phyloP scores from a whole-genome alignment of 495 filamentous ascomycete species.

The Aspergillus heteromorphus region DNA sequence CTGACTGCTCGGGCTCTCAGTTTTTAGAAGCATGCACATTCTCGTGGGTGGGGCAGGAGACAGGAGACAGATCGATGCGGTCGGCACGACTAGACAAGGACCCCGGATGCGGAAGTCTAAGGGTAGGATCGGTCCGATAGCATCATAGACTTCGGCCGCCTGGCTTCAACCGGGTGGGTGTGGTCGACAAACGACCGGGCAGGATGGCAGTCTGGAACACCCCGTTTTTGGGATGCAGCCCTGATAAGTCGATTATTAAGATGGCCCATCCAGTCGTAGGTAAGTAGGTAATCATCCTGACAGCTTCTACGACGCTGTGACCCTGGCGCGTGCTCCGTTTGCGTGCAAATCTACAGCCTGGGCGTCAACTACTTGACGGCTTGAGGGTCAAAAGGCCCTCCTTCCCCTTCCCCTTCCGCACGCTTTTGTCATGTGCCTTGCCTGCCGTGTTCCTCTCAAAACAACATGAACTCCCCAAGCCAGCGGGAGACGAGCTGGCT shows the following conservation, averaged over 20 bases:
- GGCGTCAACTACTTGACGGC: slow-evolving; percentile 24
- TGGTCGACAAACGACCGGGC: background rate
- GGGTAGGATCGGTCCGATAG: background rate
- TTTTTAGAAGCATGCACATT: background rate
- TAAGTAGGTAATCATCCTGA: slow-evolving; percentile 25
- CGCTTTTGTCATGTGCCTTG: slow-evolving; percentile 15
- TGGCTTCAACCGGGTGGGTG: background rate
- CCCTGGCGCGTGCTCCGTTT: slow-evolving; percentile 40
- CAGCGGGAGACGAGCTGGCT: slow-evolving; percentile 6
- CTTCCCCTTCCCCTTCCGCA: slow-evolving; percentile 1
- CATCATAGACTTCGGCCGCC: slow-evolving; percentile 8
- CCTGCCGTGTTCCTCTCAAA: background rate
- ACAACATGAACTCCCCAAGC: slow-evolving; percentile 15
- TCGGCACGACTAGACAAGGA: too few species aligned
- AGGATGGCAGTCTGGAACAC: background rate
- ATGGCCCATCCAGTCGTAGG: slow-evolving; percentile 15
- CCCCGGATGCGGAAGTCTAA: slow-evolving; percentile 7
- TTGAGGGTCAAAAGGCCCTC: slow-evolving; percentile 32
- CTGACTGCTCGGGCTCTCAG: background rate
- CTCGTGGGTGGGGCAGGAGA: background rate
- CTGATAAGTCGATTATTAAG: background rate
- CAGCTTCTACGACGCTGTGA: slow-evolving; percentile 27
- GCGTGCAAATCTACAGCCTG: slow-evolving; percentile 25
- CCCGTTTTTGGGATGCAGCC: background rate
- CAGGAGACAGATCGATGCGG: background rate